A percentile compares a stretch with the other conserved stretches of the same genome.
phyloP scores from a whole-genome alignment of 768 basidiomycete species.

The Trametopsis cervina region DNA sequence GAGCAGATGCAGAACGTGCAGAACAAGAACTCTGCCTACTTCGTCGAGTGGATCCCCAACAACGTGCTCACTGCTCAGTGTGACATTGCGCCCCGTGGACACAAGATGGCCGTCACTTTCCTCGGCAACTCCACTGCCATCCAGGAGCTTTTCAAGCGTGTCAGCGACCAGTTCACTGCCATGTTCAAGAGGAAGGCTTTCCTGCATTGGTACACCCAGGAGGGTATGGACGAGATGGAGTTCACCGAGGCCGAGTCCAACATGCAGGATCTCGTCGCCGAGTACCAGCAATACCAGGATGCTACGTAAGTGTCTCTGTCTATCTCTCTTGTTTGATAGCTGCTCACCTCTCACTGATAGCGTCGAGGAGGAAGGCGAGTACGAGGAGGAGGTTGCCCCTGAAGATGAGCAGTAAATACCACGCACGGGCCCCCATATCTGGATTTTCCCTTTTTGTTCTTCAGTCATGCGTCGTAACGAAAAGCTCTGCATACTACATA shows the following conservation, averaged over 20 bases:
- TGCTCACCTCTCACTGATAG: slow-evolving; percentile 33
- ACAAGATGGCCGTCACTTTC: slow-evolving; percentile 97
- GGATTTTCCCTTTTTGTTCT: slow-evolving; percentile 9
- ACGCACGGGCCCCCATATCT: slow-evolving; percentile 2
- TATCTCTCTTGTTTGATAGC: not conserved
- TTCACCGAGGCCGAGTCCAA: slow-evolving; percentile 99
- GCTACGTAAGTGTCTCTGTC: slow-evolving; percentile 62
- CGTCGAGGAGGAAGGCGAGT: slow-evolving; percentile 83
- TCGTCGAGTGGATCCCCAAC: slow-evolving; percentile 99
- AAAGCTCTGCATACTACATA: slow-evolving; percentile 23
- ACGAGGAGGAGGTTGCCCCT: slow-evolving; percentile 66
- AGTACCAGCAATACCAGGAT: slow-evolving; percentile 96
- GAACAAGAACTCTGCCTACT: slow-evolving; percentile 97
- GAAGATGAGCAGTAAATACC: slow-evolving; percentile 48
- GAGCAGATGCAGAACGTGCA: slow-evolving; percentile 98
- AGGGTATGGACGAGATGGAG: slow-evolving; percentile 99
- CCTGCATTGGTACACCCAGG: slow-evolving; percentile 99
- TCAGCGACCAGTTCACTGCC: slow-evolving; percentile 95
- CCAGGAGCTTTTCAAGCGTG: slow-evolving; percentile 98
- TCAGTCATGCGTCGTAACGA: slow-evolving; percentile 13
- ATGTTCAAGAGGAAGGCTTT: slow-evolving; percentile 99
- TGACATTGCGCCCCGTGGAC: slow-evolving; percentile 91
- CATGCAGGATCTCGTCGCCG: slow-evolving; percentile 98
- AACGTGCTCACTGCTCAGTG: slow-evolving; percentile 97
- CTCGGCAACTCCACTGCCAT: slow-evolving; percentile 96